These are phyloP conservation scores for Candida ficus DNA, from an alignment of 805 yeast species.

Conservation along the genomic window DNA sequence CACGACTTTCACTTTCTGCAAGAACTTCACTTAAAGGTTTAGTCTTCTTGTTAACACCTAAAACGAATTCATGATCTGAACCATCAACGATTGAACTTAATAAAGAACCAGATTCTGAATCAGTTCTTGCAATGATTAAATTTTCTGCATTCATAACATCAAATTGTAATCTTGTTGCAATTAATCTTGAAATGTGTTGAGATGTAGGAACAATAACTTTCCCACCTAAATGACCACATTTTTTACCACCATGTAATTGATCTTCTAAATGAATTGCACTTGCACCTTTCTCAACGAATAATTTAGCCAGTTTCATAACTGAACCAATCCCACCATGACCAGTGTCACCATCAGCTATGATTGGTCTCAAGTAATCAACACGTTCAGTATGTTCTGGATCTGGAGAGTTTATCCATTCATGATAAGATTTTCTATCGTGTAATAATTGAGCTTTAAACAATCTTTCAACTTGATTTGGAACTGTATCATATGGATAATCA, in stretches of 20 bases:
- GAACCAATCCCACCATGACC: constrained; percentile 62
- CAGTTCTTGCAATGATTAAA: constrained; percentile 56
- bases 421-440: constrained; percentile 48
- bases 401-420: constrained; percentile 32
- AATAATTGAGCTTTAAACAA: constrained; percentile 52
- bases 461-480: constrained; percentile 61
- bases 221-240: constrained; percentile 61
- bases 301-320: constrained; percentile 59
- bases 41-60: constrained; percentile 37
- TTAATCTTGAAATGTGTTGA: constrained; percentile 47
- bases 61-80: constrained; percentile 49
- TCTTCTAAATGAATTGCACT: constrained; percentile 64
- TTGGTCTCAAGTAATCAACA: constrained; percentile 53
- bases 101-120: constrained; percentile 50
- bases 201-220: constrained; percentile 57
- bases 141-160: constrained; percentile 58
- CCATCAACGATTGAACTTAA: constrained; percentile 49
- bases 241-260: constrained; percentile 60
- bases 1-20: constrained; percentile 36
- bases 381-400: constrained; percentile 15
- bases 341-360: constrained; percentile 63
- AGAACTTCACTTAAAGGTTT: constrained; percentile 43
- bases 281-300: constrained; percentile 64
- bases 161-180: constrained; percentile 60
- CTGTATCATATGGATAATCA: constrained; percentile 65